Percentiles rank a stretch among this genome's conserved stretches.
Conservation (phyloP, 495 filamentous ascomycete species). For the Tuber melanosporum region DNA sequence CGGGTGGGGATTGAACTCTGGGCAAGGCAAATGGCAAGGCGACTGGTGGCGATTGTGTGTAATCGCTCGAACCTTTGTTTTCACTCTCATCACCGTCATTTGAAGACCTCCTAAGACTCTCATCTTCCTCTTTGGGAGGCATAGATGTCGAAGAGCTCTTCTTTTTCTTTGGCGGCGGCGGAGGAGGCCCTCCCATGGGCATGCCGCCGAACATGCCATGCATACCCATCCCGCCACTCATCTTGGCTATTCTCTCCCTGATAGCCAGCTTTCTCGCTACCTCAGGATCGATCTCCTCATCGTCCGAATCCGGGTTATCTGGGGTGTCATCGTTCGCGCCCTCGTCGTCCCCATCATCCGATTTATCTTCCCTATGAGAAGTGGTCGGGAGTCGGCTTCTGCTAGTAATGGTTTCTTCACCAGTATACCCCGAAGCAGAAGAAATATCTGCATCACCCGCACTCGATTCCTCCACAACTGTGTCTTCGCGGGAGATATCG, state of each 20-base stretch:
- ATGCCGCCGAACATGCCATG: slow-evolving; percentile 87
- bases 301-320: slow-evolving; percentile 64
- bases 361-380: slow-evolving; percentile 39
- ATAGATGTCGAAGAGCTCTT: slow-evolving; percentile 49
- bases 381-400: slow-evolving; percentile 11
- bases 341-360: slow-evolving; percentile 47
- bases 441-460: slow-evolving; percentile 23
- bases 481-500: slow-evolving; percentile 43
- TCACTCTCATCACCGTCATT: slow-evolving; percentile 46
- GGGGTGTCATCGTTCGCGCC: slow-evolving; percentile 45
- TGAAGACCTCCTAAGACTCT: slow-evolving; percentile 43
- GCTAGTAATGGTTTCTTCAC: slow-evolving; percentile 13
- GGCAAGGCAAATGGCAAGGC: slow-evolving; percentile 36
- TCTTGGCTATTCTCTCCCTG: slow-evolving; percentile 91
- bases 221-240: slow-evolving; percentile 98
- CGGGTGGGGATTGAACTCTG: slow-evolving; percentile 36
- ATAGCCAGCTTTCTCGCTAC: slow-evolving; percentile 78
- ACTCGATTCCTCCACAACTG: slow-evolving; percentile 25
- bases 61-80: slow-evolving; percentile 30
- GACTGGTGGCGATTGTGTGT: slow-evolving; percentile 46
- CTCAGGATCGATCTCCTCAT: slow-evolving; percentile 90
- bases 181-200: slow-evolving; percentile 48
- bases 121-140: slow-evolving; percentile 48
- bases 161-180: slow-evolving; percentile 60
- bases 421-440: slow-evolving; percentile 10